phyloP scores from a whole-genome alignment of 2,329 filamentous ascomycete species.

The Epichloe uncinata region DNA sequence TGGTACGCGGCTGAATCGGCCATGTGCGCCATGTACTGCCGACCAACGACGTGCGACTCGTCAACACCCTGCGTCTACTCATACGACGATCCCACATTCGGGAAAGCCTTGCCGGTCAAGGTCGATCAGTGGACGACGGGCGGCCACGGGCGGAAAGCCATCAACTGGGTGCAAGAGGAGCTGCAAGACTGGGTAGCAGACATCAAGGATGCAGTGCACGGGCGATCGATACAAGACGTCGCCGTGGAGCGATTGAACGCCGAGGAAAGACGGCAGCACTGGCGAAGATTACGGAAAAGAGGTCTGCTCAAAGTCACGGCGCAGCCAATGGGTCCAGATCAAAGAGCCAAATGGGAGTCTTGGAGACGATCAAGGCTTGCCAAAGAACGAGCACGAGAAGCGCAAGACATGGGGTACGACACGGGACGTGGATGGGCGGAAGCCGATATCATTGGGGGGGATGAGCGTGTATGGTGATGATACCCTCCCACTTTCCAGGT shows the following conservation, averaged over 20 bases:
- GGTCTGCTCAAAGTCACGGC: constrained; percentile 25
- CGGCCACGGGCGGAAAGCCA: constrained; percentile 31
- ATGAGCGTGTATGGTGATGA: constrained; percentile 12
- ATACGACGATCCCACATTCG: constrained; percentile 45
- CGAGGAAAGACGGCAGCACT: constrained; percentile 33
- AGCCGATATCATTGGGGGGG: constrained; percentile 14
- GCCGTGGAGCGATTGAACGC: constrained; percentile 31
- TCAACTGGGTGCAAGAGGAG: constrained; percentile 27
- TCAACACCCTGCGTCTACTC: constrained; percentile 38
- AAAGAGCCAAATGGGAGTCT: constrained; percentile 28
- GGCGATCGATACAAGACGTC: constrained; percentile 30
- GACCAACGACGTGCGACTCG: constrained; percentile 34
- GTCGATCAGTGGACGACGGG: constrained; percentile 47
- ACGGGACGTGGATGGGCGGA: constrained; percentile 17
- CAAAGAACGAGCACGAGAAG: constrained; percentile 26
- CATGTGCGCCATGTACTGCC: constrained; percentile 41
- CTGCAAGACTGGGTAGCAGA: constrained; percentile 35
- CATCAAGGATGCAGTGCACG: constrained; percentile 29
- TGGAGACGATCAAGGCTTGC: constrained; percentile 30
- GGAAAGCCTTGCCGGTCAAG: constrained; percentile 47
- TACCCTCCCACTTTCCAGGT: no score
- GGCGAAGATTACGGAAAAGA: constrained; percentile 36
- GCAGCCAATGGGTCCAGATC: constrained; percentile 23
- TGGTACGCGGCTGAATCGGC: constrained; percentile 43
- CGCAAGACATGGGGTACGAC: constrained; percentile 27